Percentiles rank a stretch among this genome's conserved stretches.
Evolutionary conservation across 1,139 yeast species (phyloP).

Genomic region (Debaryomyces subglobosus): DNA sequence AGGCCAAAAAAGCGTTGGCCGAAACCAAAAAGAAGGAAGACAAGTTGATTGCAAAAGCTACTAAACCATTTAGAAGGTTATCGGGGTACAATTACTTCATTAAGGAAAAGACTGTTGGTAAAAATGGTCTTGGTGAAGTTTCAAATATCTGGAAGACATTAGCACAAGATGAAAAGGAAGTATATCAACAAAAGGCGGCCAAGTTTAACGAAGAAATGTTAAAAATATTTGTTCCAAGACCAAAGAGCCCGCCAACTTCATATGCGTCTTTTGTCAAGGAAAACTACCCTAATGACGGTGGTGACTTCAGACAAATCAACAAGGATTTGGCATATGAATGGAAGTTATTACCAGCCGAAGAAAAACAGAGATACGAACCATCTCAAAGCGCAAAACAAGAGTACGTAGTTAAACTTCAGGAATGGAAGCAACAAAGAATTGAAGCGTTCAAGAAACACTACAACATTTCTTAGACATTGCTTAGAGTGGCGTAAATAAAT

Average conservation of each 20-base stretch:
- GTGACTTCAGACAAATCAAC: conserved; percentile 27
- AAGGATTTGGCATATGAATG: conserved; percentile 33
- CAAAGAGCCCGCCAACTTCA: conserved; percentile 34
- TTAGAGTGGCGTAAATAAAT: neutral
- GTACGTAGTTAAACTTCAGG: conserved; percentile 24
- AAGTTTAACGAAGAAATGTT: conserved; percentile 30
- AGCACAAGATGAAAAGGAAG: conserved; percentile 30
- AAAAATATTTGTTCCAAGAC: conserved; percentile 35
- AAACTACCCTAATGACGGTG: conserved; percentile 28
- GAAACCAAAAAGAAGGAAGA: conserved; percentile 21
- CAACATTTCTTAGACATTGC: conserved; percentile 1
- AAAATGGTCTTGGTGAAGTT: conserved; percentile 20
- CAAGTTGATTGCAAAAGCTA: conserved; percentile 27
- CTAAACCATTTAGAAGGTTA: conserved; percentile 30
- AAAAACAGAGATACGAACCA: conserved; percentile 33
- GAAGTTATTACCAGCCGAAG: conserved; percentile 30
- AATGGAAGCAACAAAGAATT: conserved; percentile 35
- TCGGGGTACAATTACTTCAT: conserved; percentile 34
- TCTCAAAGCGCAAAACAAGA: conserved; percentile 21
- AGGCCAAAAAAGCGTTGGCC: conserved; percentile 14
- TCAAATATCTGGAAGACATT: conserved; percentile 27
- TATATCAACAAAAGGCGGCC: conserved; percentile 27
- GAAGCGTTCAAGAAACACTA: conserved; percentile 20
- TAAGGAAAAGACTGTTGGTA: conserved; percentile 15
- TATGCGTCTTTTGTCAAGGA: conserved; percentile 37